phyloP scores from a whole-genome alignment of 1,284 basidiomycete genomes.

The Mrakiaceae sp. region DNA sequence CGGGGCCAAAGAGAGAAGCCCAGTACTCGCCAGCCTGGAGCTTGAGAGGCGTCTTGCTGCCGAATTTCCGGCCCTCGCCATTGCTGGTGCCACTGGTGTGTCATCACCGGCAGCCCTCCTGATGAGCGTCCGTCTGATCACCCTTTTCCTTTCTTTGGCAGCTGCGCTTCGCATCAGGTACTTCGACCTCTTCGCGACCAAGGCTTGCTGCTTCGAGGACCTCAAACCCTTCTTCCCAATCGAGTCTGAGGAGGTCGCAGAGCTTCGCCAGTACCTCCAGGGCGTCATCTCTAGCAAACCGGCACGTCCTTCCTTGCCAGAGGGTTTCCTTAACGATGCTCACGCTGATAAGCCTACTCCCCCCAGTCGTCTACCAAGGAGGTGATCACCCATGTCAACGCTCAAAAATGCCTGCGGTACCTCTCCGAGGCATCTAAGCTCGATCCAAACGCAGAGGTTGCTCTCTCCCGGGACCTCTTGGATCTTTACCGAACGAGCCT shows the following conservation, averaged over 20 bases:
- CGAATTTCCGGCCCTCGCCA: background rate
- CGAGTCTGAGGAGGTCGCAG: background rate
- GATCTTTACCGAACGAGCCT: slow-evolving; percentile 54
- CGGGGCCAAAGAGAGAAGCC: slow-evolving; percentile 58
- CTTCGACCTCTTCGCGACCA: slow-evolving; percentile 60
- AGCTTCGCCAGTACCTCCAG: background rate
- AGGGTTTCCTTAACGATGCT: too few relatives aligned
- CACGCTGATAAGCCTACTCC: background rate
- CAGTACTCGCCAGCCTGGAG: slow-evolving; percentile 55
- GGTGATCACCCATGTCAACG: slow-evolving; percentile 54
- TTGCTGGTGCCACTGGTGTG: background rate
- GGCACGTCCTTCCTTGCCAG: background rate
- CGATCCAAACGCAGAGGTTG: background rate
- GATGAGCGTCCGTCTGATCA: slow-evolving; percentile 29
- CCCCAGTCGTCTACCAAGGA: slow-evolving; percentile 40
- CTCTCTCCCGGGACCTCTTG: slow-evolving; percentile 19
- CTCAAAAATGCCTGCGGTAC: slow-evolving; percentile 56
- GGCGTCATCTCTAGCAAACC: background rate
- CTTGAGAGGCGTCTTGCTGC: slow-evolving; percentile 47
- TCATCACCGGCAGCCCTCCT: background rate
- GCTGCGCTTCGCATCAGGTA: slow-evolving; percentile 40
- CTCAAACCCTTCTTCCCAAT: slow-evolving; percentile 47
- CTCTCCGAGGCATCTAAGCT: slow-evolving; percentile 19
- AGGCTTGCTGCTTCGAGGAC: slow-evolving; percentile 76
- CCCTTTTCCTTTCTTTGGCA: background rate